phyloP scores from a whole-genome alignment of 148 eudicot genomes.

The Cornus kousa region DNA sequence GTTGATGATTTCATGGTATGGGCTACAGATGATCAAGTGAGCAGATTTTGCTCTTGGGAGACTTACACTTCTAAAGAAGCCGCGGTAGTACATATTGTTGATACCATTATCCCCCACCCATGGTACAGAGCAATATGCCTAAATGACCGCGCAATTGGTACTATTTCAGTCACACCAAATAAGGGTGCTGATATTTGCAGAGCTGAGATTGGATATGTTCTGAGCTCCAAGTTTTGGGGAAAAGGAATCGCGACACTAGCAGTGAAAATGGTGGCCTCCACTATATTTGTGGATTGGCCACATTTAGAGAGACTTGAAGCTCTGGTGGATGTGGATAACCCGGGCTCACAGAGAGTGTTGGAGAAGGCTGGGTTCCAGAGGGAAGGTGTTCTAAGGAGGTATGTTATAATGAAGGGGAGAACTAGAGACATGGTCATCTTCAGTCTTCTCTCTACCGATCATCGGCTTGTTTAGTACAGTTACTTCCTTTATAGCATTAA shows the following conservation, averaged over 20 bases:
- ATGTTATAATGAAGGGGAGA: too few relatives aligned
- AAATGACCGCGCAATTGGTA: conserved; percentile 28
- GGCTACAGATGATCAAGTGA: conserved; percentile 26
- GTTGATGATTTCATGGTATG: conserved; percentile 48
- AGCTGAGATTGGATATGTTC: conserved; percentile 45
- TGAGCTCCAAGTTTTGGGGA: conserved; percentile 50
- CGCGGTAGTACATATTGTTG: conserved; percentile 28
- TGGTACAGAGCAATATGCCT: conserved; percentile 51
- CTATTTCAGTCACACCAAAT: conserved; percentile 28
- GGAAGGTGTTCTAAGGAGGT: conserved; percentile 28
- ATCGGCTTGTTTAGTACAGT: too few relatives aligned
- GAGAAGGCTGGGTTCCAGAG: conserved; percentile 47
- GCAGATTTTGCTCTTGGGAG: conserved; percentile 32
- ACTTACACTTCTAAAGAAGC: conserved; percentile 30
- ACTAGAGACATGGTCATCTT: too few relatives aligned
- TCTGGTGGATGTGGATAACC: conserved; percentile 45
- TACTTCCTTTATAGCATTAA: too few relatives aligned
- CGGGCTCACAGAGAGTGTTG: conserved; percentile 47
- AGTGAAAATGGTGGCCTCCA: conserved; percentile 30
- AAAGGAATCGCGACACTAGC: conserved; percentile 50
- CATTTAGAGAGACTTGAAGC: conserved; percentile 51
- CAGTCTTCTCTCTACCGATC: too few relatives aligned
- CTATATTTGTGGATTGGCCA: conserved; percentile 44
- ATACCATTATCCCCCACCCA: conserved; percentile 26
- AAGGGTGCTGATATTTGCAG: conserved; percentile 31